Evolutionary conservation across 2,329 filamentous ascomycete species (phyloP).

Genomic region (Colletotrichum trifolii): DNA sequence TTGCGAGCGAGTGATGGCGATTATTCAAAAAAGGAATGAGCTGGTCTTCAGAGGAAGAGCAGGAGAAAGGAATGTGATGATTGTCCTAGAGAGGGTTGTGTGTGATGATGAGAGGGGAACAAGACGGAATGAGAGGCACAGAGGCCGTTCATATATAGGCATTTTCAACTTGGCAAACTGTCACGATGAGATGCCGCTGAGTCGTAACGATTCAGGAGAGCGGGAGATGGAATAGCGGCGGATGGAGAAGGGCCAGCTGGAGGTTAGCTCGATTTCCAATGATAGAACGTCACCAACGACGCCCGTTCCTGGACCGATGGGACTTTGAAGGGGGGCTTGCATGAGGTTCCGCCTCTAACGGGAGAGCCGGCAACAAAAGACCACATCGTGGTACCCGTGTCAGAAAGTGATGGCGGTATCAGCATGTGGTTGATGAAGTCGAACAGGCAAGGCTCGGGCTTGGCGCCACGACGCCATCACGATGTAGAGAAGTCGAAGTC

Average conservation of each 20-base stretch:
- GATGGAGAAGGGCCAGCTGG: conserved; percentile 26
- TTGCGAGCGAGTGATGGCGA: conserved; percentile 39
- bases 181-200: conserved; percentile 9
- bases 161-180: conserved; percentile 9
- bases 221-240: conserved; percentile 15
- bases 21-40: conserved; percentile 32
- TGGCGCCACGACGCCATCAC: conserved; percentile 16
- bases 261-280: conserved; percentile 25
- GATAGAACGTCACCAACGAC: conserved; percentile 13
- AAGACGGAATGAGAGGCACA: conserved; percentile 9
- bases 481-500: conserved; percentile 11
- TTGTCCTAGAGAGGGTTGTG: conserved; percentile 26
- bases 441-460: conserved; percentile 5
- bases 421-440: neutral
- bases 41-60: conserved; percentile 38
- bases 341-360: neutral
- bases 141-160: conserved; percentile 31
- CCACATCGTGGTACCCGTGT: conserved; percentile 1
- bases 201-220: conserved; percentile 8
- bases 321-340: neutral
- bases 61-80: conserved; percentile 37
- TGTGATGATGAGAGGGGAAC: conserved; percentile 16
- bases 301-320: neutral
- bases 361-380: conserved; percentile 12
- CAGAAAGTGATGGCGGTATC: neutral